These are phyloP conservation scores for Omphalotus guepiniiformis DNA, from an alignment of 768 basidiomycete genomes.

Conservation along the genomic window DNA sequence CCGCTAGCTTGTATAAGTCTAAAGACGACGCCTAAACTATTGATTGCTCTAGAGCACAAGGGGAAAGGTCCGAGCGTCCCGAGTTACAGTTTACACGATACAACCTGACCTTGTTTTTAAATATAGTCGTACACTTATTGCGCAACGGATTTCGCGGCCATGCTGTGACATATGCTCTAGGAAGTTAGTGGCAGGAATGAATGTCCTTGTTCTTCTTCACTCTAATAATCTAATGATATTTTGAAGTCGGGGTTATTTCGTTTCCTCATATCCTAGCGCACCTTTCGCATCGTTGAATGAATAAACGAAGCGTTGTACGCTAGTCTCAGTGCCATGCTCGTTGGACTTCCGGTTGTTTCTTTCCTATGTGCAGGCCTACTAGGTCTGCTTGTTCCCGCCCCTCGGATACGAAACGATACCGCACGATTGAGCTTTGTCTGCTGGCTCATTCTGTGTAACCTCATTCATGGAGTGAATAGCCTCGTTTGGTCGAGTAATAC, in stretches of 20 bases:
- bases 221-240: too few relatives aligned
- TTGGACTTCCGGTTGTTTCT: constrained; percentile 35
- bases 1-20: too few relatives aligned
- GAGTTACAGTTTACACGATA: constrained; percentile 42
- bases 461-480: constrained; percentile 53
- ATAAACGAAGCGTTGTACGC: too few relatives aligned
- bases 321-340: too few relatives aligned
- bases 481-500: constrained; percentile 58
- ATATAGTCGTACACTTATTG: too few relatives aligned
- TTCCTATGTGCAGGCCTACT: constrained; percentile 41
- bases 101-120: constrained; percentile 45
- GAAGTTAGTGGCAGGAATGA: constrained; percentile 80
- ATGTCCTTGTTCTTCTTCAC: constrained; percentile 15
- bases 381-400: constrained; percentile 35
- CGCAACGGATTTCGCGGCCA: too few relatives aligned
- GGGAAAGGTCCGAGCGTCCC: too few relatives aligned
- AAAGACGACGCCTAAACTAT: too few relatives aligned
- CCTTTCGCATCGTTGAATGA: too few relatives aligned
- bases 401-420: constrained; percentile 41
- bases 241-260: constrained; percentile 46
- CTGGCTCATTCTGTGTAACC: constrained; percentile 47
- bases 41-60: too few relatives aligned
- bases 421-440: constrained; percentile 42
- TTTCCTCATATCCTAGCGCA: constrained; percentile 46
- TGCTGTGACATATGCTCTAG: constrained; percentile 41